A percentile compares a stretch with the other conserved stretches of the same genome.
Conservation (phyloP, 352 stramenopile genomes). For the Pythium aquatile region DNA sequence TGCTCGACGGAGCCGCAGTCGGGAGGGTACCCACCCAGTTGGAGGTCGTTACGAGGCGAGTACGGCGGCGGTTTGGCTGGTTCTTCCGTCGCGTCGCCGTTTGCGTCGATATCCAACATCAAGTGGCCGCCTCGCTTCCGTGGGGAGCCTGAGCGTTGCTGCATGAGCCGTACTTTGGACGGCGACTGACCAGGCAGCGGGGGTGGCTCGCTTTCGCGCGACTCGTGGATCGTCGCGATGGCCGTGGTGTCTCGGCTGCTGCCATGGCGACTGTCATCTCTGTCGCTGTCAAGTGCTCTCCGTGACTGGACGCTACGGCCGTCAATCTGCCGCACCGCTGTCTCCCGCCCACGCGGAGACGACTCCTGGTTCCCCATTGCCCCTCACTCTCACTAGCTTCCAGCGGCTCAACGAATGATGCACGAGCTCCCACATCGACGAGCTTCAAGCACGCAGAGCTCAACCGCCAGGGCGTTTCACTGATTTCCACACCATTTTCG, state of each 20-base stretch:
- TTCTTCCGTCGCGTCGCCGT: neutral
- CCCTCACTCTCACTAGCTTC: neutral
- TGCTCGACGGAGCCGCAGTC: constrained; percentile 72
- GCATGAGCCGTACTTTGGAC: constrained; percentile 11
- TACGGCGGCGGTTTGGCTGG: constrained; percentile 11
- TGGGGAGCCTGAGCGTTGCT: neutral
- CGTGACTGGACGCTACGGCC: constrained; percentile 14
- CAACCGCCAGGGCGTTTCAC: neutral
- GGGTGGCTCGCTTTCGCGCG: constrained; percentile 17
- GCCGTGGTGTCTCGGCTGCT: constrained; percentile 10
- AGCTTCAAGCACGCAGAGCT: neutral
- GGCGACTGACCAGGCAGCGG: constrained; percentile 3
- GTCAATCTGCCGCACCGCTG: constrained; percentile 13
- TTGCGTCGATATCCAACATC: constrained; percentile 12
- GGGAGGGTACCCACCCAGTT: constrained; percentile 67
- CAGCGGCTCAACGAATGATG: neutral
- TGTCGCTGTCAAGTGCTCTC: constrained; percentile 1
- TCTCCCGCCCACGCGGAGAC: constrained; percentile 4
- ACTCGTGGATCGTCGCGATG: constrained; percentile 9
- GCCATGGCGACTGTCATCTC: constrained; percentile 7
- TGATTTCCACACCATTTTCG: neutral
- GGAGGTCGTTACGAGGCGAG: constrained; percentile 46
- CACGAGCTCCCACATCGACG: neutral
- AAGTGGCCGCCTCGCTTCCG: constrained; percentile 9
- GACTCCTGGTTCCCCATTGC: constrained; percentile 21